phyloP scores from a whole-genome alignment of 192 early-diverging fungal species.

The Umbelopsis isabellina region DNA sequence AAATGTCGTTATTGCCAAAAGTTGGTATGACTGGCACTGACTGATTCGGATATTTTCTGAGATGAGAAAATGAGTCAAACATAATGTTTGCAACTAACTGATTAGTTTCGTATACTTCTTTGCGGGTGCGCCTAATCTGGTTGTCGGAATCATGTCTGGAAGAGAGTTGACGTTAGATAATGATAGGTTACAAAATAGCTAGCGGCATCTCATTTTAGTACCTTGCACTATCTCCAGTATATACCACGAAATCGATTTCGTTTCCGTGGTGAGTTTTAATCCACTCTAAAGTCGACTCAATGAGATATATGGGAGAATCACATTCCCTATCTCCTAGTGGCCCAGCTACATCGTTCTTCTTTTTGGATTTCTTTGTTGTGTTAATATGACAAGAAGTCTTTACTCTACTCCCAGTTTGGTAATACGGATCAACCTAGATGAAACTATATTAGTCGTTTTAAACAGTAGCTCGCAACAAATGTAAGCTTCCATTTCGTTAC shows the following conservation, averaged over 20 bases:
- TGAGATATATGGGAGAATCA: constrained; percentile 60
- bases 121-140: constrained; percentile 52
- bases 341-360: constrained; percentile 39
- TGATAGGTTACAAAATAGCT: neutral
- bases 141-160: constrained; percentile 66
- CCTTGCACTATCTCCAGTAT: constrained; percentile 74
- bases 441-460: neutral
- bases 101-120: constrained; percentile 58
- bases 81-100: constrained; percentile 43
- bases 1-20: constrained; percentile 73
- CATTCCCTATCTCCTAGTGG: constrained; percentile 60
- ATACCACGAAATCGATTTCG: constrained; percentile 69
- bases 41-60: neutral
- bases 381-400: constrained; percentile 61
- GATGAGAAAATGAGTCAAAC: constrained; percentile 44
- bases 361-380: constrained; percentile 24
- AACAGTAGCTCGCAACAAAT: neutral
- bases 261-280: constrained; percentile 42
- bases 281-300: constrained; percentile 60
- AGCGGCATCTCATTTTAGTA: constrained; percentile 18
- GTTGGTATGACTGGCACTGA: constrained; percentile 51
- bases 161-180: neutral
- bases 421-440: constrained; percentile 39
- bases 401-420: constrained; percentile 51
- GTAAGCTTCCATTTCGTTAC: constrained; percentile 30